Base-by-base conservation (phyloP, 2,329 filamentous ascomycete genomes). In the Diaporthe sp. region DNA sequence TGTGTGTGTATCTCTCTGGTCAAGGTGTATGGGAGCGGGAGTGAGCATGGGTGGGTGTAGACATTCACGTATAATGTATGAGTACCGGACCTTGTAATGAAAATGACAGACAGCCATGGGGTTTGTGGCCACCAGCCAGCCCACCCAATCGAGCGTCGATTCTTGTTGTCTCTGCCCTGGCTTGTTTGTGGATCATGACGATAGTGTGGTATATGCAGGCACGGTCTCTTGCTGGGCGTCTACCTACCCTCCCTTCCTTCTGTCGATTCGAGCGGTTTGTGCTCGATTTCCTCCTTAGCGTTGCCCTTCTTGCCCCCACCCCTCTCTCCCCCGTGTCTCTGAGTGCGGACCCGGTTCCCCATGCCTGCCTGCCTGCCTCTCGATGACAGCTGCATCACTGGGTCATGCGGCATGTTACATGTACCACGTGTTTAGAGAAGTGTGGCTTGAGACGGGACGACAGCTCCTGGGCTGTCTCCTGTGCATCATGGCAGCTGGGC, bases 51-150 rank as follows among this genome's bases (percentile, higher is more conserved):
- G 10, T 62, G 22, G 44, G 46, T 65, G 46, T 19, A 46, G n/a
- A 44, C 34, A 55, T 65, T 67, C 46, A 73, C 53, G 71, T 65
- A 65, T 57, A 65, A 39, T 65, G 58, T 73, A 73, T 57, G 71
- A 73, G 37, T 73, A 73, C 37, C 25, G 10, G 55, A 55, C n/a
- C 39, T 28, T 65, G 37, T 55, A 73, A 65, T 57, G 71, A 73
- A 73, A 44, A 73, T 55, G 49, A 65, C 44, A 67, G 6, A 37
- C 15, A 44, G 10, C 25, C 31, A 67, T 37, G 19, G 28, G 15
- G 25, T 10, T 49, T 31, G 28, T 10, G 25, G 61, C 59, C 25
- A 12, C 37, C n/a, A 44, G 37, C 37, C 37, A 28, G 58, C 58
- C n/a, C 4, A 34, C 37, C 37, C 10, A 22, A 8, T 22, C 17